Base-by-base conservation (phyloP, 2,329 filamentous ascomycete genomes). In the Colletotrichum sp. region DNA sequence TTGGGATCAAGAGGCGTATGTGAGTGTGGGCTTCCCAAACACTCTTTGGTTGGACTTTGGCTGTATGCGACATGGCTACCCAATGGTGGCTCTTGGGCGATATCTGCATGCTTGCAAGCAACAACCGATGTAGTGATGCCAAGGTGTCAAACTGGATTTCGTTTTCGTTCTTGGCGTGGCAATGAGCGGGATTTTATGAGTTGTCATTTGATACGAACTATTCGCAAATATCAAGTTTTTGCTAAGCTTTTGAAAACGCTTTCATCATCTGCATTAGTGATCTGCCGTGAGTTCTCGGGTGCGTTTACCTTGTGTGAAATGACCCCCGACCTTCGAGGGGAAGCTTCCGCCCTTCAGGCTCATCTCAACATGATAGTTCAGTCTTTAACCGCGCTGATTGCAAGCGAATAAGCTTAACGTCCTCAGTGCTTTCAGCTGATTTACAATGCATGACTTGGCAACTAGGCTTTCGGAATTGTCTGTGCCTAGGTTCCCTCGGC, bases 41-140 rank as follows among this genome's bases (percentile, higher is more conserved):
- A 70, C 61, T 7, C n/a, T 65, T 2, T 70, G 68, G 68, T 47
- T 70, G 59, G 68, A 70, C 27, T 70, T 65, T 9, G 61, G 59
- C 2, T 65, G 68, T 3, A 70, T 65, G 51, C 31, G n/a, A 13
- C 68, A 70, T 47, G 68, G 59, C 16, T 70, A 65, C 21, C 68
- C 68, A 6, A 70, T 70, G 68, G 34, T 65, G 11, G 68, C 68
- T n/a, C 13, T 70, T 3, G 68, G 68, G 11, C 61, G 68, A 8
- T 70, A 70, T 24, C 47, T 69, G 33, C 67, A 69, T 15, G 67
- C 67, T 15, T 63, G 67, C 24, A 69, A 64, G 31, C 18, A 38
- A 29, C 15, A 33, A 16, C 8, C 18, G 15, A 21, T 12, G 24
- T 29, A 55, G 31, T 15, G 12, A 16, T 34, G 16, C 21, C 33